Base-by-base conservation (phyloP, 805 yeast species). In the Pichia ethanolica region DNA sequence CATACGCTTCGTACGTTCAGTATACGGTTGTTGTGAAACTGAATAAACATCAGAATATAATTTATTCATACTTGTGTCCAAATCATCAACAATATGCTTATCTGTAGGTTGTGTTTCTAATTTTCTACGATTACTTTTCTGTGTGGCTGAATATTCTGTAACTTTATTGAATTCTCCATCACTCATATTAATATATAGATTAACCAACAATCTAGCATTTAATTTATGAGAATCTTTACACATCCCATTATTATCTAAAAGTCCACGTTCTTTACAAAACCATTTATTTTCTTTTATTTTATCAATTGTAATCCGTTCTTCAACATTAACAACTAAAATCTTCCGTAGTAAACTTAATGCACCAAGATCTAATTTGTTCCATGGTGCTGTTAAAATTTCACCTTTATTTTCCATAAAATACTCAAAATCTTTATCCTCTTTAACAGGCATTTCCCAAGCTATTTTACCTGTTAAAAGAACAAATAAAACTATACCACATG, bases 361-460 rank as follows among this genome's bases (percentile, higher is more conserved):
- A 8, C 66, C 68, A 0, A 75, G 64, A 8, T 79, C 74, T 27
- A 83, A 62, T 51, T 67, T 72, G 13, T 69, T 66, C 89, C 89
- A 83, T 0, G 84, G 81, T 9, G 72, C 71, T 10, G 66, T 56
- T 35, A 68, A 54, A 3, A 74, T 60, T 39, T 73, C 73, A 3
- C 84, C 84, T 28, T 73, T 71, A 42, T 71, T 67, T 14, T 63
- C 62, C 9, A 72, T 59, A 43, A 56, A 64, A 36, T 58, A 59
- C 4, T 51, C 44, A 45, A 54, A 65, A 54, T 78, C 81, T 0
- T 66, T 65, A 56, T 83, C 88, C 10, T 71, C 71, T 28, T 48
- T 36, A 26, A 46, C 42, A 0, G 89, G 88, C 56, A 78, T 76
- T 52, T 81, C 83, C 90, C 90, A 83, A 0, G 89, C 86, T 0